Evolutionary conservation across 495 filamentous ascomycete genomes (phyloP), one percentile per base, ranked within the genome.

Genomic region (Platismatia glauca): DNA sequence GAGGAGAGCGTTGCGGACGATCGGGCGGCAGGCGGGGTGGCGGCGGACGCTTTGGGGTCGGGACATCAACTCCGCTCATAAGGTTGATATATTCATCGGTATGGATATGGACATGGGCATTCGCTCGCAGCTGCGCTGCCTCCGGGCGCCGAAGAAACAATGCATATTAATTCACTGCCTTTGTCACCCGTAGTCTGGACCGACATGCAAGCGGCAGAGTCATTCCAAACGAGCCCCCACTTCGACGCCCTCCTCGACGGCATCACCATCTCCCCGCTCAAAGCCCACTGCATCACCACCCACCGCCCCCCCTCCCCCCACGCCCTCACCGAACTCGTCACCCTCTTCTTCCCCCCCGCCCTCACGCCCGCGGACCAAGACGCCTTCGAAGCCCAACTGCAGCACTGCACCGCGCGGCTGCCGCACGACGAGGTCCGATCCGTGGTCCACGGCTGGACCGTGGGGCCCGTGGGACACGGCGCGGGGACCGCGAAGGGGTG

Each of bases 11-110:
- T 39, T 64, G 55, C 41, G 55, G 29, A 46, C 55, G 27, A 64
- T 62, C 60, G 33, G 24, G 33, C 31, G 59, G 16, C 56, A 64
- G 24, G 37, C 33, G 4, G 62, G 55, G 7, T 64, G 62, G 62
- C 16, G 59, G 9, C 29, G 41, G 27, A 64, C 62, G 22, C 39
- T 59, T 27, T 64, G 56, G 55, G 62, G 57, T 4, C 62, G 43
- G 34, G 55, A 64, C 22, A 48, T 61, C 13, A 52, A 61, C n/a
- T 53, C 59, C 37, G 22, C 34, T 29, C 34, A 61, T 16, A 61
- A 55, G 59, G 11, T 61, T 27, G 46, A 61, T 38, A 46, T 61
- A 11, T 61, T 53, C 37, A 39, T 61, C 6, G 33, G 59, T 61
- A 61, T 55, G 34, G 5, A 56, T 16, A 5, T 9, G 13, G 18